Conservation (phyloP, 306 rosid genomes). For the Coriaria nepalensis region DNA sequence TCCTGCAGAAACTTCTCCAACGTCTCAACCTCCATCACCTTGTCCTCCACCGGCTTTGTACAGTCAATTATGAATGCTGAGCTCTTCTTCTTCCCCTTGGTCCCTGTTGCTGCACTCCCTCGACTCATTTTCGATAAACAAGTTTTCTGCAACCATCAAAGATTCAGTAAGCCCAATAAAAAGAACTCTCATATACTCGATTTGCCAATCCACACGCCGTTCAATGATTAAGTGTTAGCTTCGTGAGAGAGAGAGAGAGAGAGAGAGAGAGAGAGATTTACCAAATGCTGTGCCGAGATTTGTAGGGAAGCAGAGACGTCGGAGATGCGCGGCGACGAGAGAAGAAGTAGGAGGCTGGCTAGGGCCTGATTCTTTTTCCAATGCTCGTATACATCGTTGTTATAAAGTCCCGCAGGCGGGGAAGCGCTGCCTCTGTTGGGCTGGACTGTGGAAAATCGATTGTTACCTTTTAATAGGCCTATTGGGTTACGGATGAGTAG, state of each 20-base stretch:
- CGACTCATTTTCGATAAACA: slow-evolving; percentile 30
- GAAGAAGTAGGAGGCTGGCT: not conserved
- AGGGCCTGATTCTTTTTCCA: not conserved
- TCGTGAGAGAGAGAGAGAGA: not conserved
- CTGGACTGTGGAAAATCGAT: too few species aligned
- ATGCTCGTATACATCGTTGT: too few species aligned
- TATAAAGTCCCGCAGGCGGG: too few species aligned
- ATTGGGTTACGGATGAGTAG: too few species aligned
- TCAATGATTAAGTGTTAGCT: not conserved
- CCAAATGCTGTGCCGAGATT: not conserved
- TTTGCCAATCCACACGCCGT: too few species aligned
- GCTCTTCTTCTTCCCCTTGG: slow-evolving; percentile 44
- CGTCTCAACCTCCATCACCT: slow-evolving; percentile 50
- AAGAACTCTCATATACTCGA: too few species aligned
- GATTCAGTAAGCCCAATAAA: not conserved
- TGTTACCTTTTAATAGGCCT: too few species aligned
- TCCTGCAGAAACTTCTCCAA: slow-evolving; percentile 46
- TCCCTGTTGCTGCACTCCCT: slow-evolving; percentile 21
- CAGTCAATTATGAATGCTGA: slow-evolving; percentile 38
- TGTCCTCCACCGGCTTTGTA: slow-evolving; percentile 46
- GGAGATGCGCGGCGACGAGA: not conserved
- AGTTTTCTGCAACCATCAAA: slow-evolving; percentile 5
- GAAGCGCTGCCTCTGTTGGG: too few species aligned
- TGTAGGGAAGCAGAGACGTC: not conserved
- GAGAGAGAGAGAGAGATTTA: not conserved